Base-by-base conservation (phyloP, 805 yeast genomes). In the Schwanniomyces polymorphus region DNA sequence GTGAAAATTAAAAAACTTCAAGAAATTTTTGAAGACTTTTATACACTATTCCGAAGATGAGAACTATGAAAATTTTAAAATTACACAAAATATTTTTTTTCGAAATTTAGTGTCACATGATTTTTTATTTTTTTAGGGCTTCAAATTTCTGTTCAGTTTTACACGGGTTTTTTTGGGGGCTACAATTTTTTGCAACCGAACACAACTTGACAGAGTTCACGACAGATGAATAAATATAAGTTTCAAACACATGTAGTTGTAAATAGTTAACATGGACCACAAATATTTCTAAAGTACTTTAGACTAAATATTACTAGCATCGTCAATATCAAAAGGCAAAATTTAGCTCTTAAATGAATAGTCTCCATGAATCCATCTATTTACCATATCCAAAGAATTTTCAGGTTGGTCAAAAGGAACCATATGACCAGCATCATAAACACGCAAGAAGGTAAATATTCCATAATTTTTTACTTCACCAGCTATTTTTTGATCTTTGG, bases 391-490 rank as follows among this genome's bases (percentile, higher is more conserved):
- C 52, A 86, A 75, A 2, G 96, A 72, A 59, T 78, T 76, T 58
- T 80, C 83, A 16, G 97, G 96, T 72, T 87, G 92, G 69, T 91
- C 91, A 60, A 72, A 85, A 14, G 97, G 97, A 52, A 90, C 97
- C 97, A 91, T 91, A 70, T 92, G 97, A 25, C 97, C 97, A 44
- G 95, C 97, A 52, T 83, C 92, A 59, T 76, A 91, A 8, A 91
- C 81, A 65, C 97, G 80, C 65, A 89, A 75, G 74, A 86, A 92
- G 4, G 96, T 87, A 57, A 91, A 82, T 49, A 80, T 76, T 41
- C 84, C 84, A 54, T 75, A 79, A 60, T 81, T 85, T 73, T 89
- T 90, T 26, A 84, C 85, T 58, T 86, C 82, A 49, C 98, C 98
- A 23, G 82, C 79, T 52, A 71, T 66, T 44, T 76, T 75, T 7